Conservation (phyloP, 179 eudicot genomes). For the Spergularia azorica region DNA sequence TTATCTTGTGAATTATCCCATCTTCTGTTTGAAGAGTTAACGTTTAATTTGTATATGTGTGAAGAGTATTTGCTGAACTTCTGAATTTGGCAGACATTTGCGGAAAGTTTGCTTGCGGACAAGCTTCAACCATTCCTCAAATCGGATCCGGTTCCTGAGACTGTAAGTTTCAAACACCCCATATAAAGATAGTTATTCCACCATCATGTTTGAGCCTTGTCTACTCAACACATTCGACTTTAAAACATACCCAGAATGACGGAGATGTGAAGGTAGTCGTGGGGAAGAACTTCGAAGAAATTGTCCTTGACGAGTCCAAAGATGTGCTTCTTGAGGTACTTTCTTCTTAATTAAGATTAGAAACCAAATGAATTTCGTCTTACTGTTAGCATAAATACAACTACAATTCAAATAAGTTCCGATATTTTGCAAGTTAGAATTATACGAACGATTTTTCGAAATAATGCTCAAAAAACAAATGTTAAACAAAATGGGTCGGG, state of each 20-base stretch:
- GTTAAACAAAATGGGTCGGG: no score
- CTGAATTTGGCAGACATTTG: constrained; percentile 47
- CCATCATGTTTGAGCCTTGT: no score
- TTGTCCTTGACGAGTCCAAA: constrained; percentile 82
- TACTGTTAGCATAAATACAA: no score
- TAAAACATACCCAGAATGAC: constrained; percentile 50
- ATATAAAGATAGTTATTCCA: neutral
- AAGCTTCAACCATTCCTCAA: constrained; percentile 79
- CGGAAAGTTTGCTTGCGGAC: constrained; percentile 58
- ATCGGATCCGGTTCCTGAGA: constrained; percentile 83
- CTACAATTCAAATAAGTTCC: no score
- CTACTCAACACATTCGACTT: neutral
- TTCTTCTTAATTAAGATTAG: neutral
- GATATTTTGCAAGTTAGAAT: no score
- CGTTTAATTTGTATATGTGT: no score
- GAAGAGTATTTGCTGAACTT: neutral
- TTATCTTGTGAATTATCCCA: no score
- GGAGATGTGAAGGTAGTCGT: constrained; percentile 86
- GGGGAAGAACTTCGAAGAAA: constrained; percentile 76
- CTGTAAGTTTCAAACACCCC: constrained; percentile 38
- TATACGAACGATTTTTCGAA: no score
- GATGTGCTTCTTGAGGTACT: constrained; percentile 94
- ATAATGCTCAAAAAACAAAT: no score
- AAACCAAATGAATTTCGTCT: no score
- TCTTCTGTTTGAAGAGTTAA: no score